phyloP scores from a whole-genome alignment of 768 basidiomycete species.

The Agaricus blazei region DNA sequence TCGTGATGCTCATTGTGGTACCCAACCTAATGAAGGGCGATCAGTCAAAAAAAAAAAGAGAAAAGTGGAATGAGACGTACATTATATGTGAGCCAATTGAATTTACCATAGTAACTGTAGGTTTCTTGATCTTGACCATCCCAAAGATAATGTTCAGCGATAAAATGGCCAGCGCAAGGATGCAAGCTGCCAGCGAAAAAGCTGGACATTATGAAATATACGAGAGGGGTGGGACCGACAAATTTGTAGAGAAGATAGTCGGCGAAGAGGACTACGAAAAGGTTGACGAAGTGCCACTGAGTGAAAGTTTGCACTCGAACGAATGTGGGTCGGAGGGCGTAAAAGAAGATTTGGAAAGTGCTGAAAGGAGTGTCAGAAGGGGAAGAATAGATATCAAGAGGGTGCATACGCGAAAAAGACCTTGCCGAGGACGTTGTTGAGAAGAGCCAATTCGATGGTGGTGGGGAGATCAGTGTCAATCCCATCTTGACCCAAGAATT shows the following conservation, averaged over 20 bases:
- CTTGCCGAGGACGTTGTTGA: conserved; percentile 96
- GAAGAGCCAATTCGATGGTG: conserved; percentile 70
- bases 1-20: conserved; percentile 99
- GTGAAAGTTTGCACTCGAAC: conserved; percentile 81
- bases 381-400: background rate
- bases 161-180: conserved; percentile 96
- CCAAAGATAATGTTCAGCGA: conserved; percentile 96
- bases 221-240: conserved; percentile 43
- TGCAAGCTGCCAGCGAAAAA: conserved; percentile 98
- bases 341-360: conserved; percentile 97
- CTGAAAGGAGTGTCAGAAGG: conserved; percentile 36
- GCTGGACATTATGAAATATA: conserved; percentile 83
- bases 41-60: conserved; percentile 8
- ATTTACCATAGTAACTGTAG: conserved; percentile 91
- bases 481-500: conserved; percentile 91
- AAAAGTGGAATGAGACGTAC: conserved; percentile 34
- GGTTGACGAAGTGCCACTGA: conserved; percentile 80
- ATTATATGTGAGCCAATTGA: conserved; percentile 92
- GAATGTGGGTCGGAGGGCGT: conserved; percentile 92
- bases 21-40: conserved; percentile 61
- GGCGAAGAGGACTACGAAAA: conserved; percentile 62
- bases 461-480: conserved; percentile 96
- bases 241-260: conserved; percentile 58
- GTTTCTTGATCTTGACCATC: conserved; percentile 93
- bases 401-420: conserved; percentile 89